These are phyloP conservation scores for Cercospora beticola DNA, from an alignment of 2,329 filamentous ascomycete species.

Conservation along the genomic window DNA sequence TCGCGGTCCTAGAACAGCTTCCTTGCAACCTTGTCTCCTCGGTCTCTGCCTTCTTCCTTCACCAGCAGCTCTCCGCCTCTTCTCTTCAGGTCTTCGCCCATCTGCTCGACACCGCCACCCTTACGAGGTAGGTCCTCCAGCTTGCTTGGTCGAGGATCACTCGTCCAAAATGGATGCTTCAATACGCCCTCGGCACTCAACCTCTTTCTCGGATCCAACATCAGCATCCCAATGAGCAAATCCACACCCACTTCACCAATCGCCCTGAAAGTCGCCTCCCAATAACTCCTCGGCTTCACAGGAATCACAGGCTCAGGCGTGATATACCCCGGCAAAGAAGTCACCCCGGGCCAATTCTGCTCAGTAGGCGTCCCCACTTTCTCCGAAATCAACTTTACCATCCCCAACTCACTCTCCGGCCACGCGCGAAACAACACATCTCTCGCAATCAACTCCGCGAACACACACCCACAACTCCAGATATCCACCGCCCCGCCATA, in stretches of 20 bases:
- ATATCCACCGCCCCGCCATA: conserved; percentile 91
- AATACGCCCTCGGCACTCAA: conserved; percentile 76
- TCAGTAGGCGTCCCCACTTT: conserved; percentile 88
- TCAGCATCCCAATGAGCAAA: conserved; percentile 79
- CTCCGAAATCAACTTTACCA: conserved; percentile 79
- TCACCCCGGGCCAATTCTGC: conserved; percentile 92
- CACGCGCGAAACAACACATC: conserved; percentile 70
- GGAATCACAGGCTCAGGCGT: conserved; percentile 62
- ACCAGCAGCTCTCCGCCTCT: conserved; percentile 71
- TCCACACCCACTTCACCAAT: conserved; percentile 83
- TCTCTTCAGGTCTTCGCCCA: conserved; percentile 79
- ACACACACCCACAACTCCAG: conserved; percentile 90
- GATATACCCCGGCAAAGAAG: conserved; percentile 76
- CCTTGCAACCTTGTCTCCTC: conserved; percentile 73
- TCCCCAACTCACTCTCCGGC: conserved; percentile 80
- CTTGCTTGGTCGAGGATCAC: conserved; percentile 76
- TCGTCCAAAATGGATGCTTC: conserved; percentile 81
- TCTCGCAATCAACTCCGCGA: conserved; percentile 84
- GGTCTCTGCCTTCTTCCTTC: conserved; percentile 42
- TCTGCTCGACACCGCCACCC: conserved; percentile 68
- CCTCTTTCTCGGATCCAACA: conserved; percentile 81
- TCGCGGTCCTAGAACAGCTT: conserved; percentile 46
- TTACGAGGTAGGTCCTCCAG: conserved; percentile 81
- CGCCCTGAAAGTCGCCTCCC: conserved; percentile 73
- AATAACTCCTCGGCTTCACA: conserved; percentile 66